Percentiles rank a stretch among this genome's conserved stretches.
These are phyloP conservation scores for Candida adriatica DNA, from an alignment of 805 yeast genomes.

Conservation along the genomic window DNA sequence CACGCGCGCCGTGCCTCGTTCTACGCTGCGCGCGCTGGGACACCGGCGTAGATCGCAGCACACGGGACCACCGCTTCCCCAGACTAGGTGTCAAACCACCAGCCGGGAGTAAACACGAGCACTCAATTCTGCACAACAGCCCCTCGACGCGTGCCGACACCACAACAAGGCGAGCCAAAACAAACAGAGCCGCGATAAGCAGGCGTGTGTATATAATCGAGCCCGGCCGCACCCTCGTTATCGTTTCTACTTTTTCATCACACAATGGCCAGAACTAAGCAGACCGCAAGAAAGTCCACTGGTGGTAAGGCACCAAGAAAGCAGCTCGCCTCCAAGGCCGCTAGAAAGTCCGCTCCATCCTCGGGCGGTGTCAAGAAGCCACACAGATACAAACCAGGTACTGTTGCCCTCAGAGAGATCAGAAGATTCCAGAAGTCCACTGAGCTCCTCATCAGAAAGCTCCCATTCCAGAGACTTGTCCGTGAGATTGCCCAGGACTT, in stretches of 20 bases:
- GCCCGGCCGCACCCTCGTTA: background rate
- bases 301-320: conserved; percentile 97
- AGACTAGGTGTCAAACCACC: no score
- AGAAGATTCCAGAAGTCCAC: conserved; percentile 97
- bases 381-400: conserved; percentile 97
- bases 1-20: no score
- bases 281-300: conserved; percentile 90
- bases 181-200: background rate
- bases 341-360: conserved; percentile 89
- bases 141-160: no score
- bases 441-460: conserved; percentile 88
- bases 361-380: conserved; percentile 93
- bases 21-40: no score
- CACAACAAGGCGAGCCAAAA: no score
- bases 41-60: no score
- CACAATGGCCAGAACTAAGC: conserved; percentile 86
- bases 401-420: conserved; percentile 93
- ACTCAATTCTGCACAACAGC: background rate
- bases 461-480: conserved; percentile 96
- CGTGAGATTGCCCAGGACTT: conserved; percentile 94
- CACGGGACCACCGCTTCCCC: no score
- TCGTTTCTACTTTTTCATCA: background rate
- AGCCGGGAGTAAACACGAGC: background rate
- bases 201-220: background rate
- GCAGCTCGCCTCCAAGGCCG: conserved; percentile 87